These are phyloP conservation scores for Mycena maculata DNA, from an alignment of 768 basidiomycete species.

Conservation along the genomic window DNA sequence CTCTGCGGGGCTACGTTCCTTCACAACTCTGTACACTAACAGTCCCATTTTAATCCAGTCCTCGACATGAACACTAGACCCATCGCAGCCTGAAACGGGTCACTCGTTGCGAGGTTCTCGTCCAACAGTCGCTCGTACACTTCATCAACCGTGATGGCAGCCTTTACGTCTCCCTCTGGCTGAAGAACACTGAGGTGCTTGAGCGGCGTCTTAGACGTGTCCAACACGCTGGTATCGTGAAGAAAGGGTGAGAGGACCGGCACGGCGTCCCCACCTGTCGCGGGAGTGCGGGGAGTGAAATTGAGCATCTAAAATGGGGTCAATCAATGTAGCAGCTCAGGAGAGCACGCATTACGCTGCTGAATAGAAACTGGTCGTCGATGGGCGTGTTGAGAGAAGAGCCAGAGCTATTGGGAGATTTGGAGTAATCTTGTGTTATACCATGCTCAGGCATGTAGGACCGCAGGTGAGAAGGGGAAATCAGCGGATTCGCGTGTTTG, in stretches of 20 bases:
- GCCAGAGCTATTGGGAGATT: neutral
- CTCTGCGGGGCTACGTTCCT: constrained; percentile 1
- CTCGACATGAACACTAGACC: constrained; percentile 55
- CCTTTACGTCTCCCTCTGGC: neutral
- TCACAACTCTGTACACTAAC: constrained; percentile 11
- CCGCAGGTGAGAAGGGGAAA: constrained; percentile 7
- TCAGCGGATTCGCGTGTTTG: neutral
- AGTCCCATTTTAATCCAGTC: constrained; percentile 50
- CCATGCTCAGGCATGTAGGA: constrained; percentile 2
- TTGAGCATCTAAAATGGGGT: constrained; percentile 23
- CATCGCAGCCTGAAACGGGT: constrained; percentile 63
- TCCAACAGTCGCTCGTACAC: constrained; percentile 49
- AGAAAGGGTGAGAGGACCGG: constrained; percentile 13
- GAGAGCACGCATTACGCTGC: neutral
- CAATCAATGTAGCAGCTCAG: neutral
- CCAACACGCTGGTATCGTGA: constrained; percentile 32
- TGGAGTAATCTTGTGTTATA: neutral
- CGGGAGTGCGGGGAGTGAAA: neutral
- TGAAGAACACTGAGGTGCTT: constrained; percentile 50
- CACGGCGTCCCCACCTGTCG: constrained; percentile 23
- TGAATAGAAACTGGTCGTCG: constrained; percentile 10
- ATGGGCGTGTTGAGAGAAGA: neutral
- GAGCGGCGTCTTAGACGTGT: constrained; percentile 44
- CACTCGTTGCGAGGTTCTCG: constrained; percentile 45
- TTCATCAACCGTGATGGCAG: constrained; percentile 33